Percentiles rank a stretch among this genome's conserved stretches.
Conservation (phyloP, 257 asterid genomes). For the Nyctanthes arbortristis region DNA sequence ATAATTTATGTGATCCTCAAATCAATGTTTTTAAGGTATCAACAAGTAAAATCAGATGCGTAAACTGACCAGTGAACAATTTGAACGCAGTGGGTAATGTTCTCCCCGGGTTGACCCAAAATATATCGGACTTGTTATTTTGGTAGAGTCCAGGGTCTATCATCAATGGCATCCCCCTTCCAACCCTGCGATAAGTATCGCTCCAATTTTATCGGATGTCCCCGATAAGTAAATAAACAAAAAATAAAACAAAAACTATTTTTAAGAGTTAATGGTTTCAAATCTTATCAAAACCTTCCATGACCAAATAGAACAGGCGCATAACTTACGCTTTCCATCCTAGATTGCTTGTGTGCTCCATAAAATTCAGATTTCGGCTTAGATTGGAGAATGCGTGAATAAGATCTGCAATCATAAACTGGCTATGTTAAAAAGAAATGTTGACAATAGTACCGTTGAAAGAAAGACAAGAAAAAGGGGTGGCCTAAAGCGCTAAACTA, state of each 20-base stretch:
- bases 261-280: background rate
- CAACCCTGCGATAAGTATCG: too few species aligned
- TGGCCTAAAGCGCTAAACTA: background rate
- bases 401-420: conserved; percentile 37
- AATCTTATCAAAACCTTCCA: background rate
- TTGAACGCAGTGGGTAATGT: conserved; percentile 50
- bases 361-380: conserved; percentile 41
- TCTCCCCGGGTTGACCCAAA: conserved; percentile 42
- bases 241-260: conserved; percentile 11
- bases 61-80: conserved; percentile 80
- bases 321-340: conserved; percentile 53
- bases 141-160: conserved; percentile 56
- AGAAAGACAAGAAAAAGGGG: background rate
- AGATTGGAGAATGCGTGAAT: conserved; percentile 34
- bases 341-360: conserved; percentile 47
- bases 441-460: too few species aligned
- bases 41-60: background rate
- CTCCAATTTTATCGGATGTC: too few species aligned
- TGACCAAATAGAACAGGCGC: conserved; percentile 2
- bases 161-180: conserved; percentile 53
- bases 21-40: background rate
- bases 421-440: background rate
- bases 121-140: conserved; percentile 41
- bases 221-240: too few species aligned
- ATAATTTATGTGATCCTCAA: background rate